Evolutionary conservation across 306 rosid species (phyloP).

Genomic region (Quercus rubra): DNA sequence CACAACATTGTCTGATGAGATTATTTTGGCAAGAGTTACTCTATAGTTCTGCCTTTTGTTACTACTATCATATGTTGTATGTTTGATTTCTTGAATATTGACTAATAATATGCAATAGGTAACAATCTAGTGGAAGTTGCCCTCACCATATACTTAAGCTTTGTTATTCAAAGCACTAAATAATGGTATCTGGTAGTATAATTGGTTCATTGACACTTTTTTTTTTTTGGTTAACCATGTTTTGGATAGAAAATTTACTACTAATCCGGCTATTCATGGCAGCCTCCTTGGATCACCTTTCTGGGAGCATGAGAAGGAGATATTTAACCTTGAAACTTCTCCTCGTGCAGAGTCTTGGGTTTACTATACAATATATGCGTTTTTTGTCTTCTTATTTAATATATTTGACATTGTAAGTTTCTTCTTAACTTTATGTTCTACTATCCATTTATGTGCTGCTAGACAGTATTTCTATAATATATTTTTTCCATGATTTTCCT

Average conservation of each 20-base stretch:
- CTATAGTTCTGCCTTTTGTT: not conserved
- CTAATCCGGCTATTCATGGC: conserved; percentile 29
- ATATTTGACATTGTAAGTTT: too few species aligned
- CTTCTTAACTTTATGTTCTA: too few species aligned
- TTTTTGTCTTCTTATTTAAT: conserved; percentile 76
- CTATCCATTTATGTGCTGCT: too few species aligned
- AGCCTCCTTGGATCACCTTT: conserved; percentile 78
- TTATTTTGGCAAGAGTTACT: not conserved
- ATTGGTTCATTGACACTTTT: too few species aligned
- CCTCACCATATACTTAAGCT: too few species aligned
- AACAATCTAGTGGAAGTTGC: not conserved
- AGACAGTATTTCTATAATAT: not conserved
- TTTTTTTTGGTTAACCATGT: too few species aligned
- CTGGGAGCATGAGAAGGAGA: conserved; percentile 85
- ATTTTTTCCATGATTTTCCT: conserved; percentile 9
- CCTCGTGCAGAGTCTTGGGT: conserved; percentile 93
- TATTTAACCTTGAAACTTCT: conserved; percentile 79
- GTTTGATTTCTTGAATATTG: not conserved
- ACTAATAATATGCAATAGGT: not conserved
- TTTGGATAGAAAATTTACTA: not conserved
- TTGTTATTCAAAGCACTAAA: too few species aligned
- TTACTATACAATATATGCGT: conserved; percentile 49
- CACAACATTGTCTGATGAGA: not conserved
- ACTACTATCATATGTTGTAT: not conserved
- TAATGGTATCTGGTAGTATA: too few species aligned